Evolutionary conservation across 2,329 filamentous ascomycete species (phyloP).

Genomic region (Blastomyces parvus): DNA sequence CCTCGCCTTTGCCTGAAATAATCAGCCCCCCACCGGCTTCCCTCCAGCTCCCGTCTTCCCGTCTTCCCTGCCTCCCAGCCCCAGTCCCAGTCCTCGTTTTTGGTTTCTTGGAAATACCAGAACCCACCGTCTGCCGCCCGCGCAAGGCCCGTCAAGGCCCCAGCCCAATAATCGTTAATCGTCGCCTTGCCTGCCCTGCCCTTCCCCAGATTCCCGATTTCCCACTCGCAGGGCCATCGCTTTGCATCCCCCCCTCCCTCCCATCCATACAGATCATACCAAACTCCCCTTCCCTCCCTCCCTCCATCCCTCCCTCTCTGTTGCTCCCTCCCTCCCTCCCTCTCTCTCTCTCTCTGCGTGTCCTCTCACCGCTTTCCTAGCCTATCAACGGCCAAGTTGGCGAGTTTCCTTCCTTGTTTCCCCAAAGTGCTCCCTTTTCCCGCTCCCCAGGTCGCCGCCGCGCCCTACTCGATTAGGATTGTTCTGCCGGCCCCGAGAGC

Average conservation of each 20-base stretch:
- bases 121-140: too few species aligned
- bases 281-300: not conserved
- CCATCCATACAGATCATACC: not conserved
- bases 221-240: not conserved
- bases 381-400: conserved; percentile 1
- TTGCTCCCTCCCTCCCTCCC: too few species aligned
- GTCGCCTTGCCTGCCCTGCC: not conserved
- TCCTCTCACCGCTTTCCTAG: conserved; percentile 4
- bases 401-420: not conserved
- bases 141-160: too few species aligned
- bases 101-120: not conserved
- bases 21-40: not conserved
- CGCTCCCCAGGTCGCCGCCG: not conserved
- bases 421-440: not conserved
- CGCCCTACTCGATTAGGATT: conserved; percentile 5
- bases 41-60: not conserved
- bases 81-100: not conserved
- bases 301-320: too few species aligned
- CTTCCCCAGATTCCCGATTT: not conserved
- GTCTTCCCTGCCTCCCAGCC: not conserved
- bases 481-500: conserved; percentile 5
- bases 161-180: not conserved
- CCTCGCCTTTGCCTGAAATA: not conserved
- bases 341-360: not conserved
- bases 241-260: too few species aligned